A percentile compares a stretch with the other conserved stretches of the same genome.
Evolutionary conservation across 1,284 basidiomycete species (phyloP).

Genomic region (Marasmius oreades): DNA sequence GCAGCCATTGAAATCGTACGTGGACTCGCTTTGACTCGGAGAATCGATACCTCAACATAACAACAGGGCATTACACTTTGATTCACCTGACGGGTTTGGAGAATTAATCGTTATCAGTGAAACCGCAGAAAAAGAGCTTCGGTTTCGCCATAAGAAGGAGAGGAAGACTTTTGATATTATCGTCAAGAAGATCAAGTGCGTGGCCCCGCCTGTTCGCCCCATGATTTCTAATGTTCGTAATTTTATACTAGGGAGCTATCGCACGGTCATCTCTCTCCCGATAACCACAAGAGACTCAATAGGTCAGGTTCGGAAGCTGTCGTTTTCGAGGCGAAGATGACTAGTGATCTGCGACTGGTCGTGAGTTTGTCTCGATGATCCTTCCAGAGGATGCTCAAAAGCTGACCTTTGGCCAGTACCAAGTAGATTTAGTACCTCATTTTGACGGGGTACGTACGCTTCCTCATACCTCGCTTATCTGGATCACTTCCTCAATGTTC

Average conservation of each 20-base stretch:
- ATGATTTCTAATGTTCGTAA: conserved; percentile 1
- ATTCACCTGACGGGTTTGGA: conserved; percentile 49
- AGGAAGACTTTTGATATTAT: conserved; percentile 42
- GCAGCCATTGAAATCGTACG: conserved; percentile 44
- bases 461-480: no score
- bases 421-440: conserved; percentile 54
- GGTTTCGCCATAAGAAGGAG: conserved; percentile 36
- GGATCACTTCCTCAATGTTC: neutral
- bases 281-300: conserved; percentile 65
- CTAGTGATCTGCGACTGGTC: conserved; percentile 54
- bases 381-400: neutral
- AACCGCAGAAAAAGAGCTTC: conserved; percentile 40
- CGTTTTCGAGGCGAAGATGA: conserved; percentile 69
- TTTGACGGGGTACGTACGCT: conserved; percentile 37
- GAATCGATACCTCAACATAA: neutral
- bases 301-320: conserved; percentile 44
- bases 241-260: conserved; percentile 53
- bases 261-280: conserved; percentile 60
- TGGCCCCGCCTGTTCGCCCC: neutral
- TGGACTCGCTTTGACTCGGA: neutral
- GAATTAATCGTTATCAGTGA: conserved; percentile 47
- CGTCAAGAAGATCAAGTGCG: conserved; percentile 59
- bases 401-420: conserved; percentile 42
- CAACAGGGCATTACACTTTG: conserved; percentile 39
- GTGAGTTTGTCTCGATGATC: conserved; percentile 32